A percentile compares a stretch with the other conserved stretches of the same genome.
Evolutionary conservation across 2,329 filamentous ascomycete genomes (phyloP).

Genomic region (Bipolaris zeicola): DNA sequence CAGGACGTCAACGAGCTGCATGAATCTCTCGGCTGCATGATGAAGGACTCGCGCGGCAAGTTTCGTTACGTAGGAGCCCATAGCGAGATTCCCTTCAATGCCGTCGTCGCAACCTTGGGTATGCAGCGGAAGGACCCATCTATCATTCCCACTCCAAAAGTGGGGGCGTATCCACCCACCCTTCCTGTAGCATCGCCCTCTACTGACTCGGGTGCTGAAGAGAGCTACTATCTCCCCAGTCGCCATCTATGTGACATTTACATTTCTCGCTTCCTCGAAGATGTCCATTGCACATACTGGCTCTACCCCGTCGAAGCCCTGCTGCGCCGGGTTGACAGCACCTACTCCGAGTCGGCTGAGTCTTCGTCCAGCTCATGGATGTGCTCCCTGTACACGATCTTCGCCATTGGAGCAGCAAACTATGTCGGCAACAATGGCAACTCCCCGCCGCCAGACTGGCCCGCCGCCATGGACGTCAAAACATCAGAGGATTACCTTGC

Average conservation of each 20-base stretch:
- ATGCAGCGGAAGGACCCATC: slow-evolving; percentile 25
- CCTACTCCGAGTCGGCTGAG: slow-evolving; percentile 32
- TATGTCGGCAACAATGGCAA: slow-evolving; percentile 28
- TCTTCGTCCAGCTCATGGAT: slow-evolving; percentile 42
- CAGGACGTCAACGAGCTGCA: slow-evolving; percentile 44
- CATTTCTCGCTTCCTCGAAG: slow-evolving; percentile 41
- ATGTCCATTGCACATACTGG: slow-evolving; percentile 47
- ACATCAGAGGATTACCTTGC: slow-evolving; percentile 42
- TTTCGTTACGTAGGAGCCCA: slow-evolving; percentile 46
- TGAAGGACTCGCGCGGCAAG: slow-evolving; percentile 44
- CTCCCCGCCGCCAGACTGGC: slow-evolving; percentile 28
- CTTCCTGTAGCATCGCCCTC: slow-evolving; percentile 29
- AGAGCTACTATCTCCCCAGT: slow-evolving; percentile 39
- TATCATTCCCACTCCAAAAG: slow-evolving; percentile 39
- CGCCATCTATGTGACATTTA: slow-evolving; percentile 39
- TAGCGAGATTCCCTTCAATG: slow-evolving; percentile 48
- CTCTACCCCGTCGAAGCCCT: slow-evolving; percentile 44
- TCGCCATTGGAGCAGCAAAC: slow-evolving; percentile 40
- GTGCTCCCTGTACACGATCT: slow-evolving; percentile 46
- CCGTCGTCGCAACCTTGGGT: slow-evolving; percentile 42
- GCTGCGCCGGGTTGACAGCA: slow-evolving; percentile 40
- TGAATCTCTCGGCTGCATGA: slow-evolving; percentile 46
- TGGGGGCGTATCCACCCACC: slow-evolving; percentile 41
- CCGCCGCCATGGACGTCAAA: slow-evolving; percentile 29
- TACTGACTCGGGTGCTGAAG: slow-evolving; percentile 21